These are phyloP conservation scores for Penicillium digitatum DNA, from an alignment of 2,329 filamentous ascomycete genomes.

Conservation along the genomic window DNA sequence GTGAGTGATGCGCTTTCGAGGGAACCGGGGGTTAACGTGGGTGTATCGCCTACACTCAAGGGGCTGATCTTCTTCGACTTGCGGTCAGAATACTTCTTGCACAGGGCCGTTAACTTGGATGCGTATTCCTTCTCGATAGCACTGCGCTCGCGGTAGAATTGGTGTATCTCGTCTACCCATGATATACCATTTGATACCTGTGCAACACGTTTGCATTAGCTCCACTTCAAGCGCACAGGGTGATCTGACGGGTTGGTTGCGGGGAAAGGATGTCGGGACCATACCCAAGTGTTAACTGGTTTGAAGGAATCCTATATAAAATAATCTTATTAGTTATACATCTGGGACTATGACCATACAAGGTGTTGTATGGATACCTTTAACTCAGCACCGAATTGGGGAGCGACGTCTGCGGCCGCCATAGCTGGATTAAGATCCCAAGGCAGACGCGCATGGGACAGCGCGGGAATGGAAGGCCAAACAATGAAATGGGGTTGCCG, in stretches of 20 bases:
- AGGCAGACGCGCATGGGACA: conserved; percentile 27
- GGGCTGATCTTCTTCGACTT: conserved; percentile 85
- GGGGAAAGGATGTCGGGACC: conserved; percentile 23
- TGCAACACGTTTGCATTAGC: conserved; percentile 19
- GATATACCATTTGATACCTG: conserved; percentile 77
- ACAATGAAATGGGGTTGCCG: background rate
- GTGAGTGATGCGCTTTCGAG: conserved; percentile 95
- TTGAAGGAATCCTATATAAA: conserved; percentile 83
- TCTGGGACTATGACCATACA: background rate
- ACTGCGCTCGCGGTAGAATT: conserved; percentile 93
- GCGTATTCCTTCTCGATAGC: conserved; percentile 96
- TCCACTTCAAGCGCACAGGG: conserved; percentile 7
- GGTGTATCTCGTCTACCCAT: conserved; percentile 95
- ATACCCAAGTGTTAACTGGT: conserved; percentile 82
- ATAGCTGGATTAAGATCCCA: conserved; percentile 47
- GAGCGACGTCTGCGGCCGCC: conserved; percentile 74
- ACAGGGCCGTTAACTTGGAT: conserved; percentile 76
- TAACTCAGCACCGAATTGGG: conserved; percentile 87
- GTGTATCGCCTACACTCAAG: conserved; percentile 89
- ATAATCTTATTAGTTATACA: conserved; percentile 21
- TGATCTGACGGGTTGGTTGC: conserved; percentile 11
- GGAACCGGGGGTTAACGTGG: conserved; percentile 87
- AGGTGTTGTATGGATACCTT: conserved; percentile 67
- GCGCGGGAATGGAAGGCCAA: conserved; percentile 2
- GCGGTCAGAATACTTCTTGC: conserved; percentile 96